phyloP scores from a whole-genome alignment of 2,329 filamentous ascomycete genomes.

The Penicillium griseofulvum region DNA sequence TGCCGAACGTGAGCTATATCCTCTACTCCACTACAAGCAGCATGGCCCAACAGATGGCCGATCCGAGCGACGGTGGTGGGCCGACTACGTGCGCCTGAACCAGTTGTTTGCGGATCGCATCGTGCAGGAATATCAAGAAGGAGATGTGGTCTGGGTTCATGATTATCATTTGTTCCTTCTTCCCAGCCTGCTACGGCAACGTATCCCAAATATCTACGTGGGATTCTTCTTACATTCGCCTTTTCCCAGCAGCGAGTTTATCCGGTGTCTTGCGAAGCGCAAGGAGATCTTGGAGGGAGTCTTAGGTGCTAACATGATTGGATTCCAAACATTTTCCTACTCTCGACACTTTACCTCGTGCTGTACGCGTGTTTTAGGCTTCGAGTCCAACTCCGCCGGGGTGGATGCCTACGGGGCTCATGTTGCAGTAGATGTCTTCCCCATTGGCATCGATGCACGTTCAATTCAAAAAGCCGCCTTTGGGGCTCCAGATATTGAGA shows the following conservation, averaged over 20 bases:
- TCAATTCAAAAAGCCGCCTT: constrained; percentile 75
- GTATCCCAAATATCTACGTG: constrained; percentile 84
- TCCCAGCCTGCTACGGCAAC: constrained; percentile 82
- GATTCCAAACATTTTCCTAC: constrained; percentile 94
- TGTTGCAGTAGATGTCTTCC: constrained; percentile 88
- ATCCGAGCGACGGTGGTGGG: constrained; percentile 78
- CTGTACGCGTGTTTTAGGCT: constrained; percentile 87
- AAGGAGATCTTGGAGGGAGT: constrained; percentile 90
- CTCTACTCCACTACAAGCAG: constrained; percentile 93
- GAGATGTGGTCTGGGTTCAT: constrained; percentile 88
- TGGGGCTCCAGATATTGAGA: constrained; percentile 65
- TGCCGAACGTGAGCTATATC: constrained; percentile 87
- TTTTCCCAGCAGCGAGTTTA: constrained; percentile 94
- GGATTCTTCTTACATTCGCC: constrained; percentile 92
- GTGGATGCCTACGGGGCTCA: constrained; percentile 87
- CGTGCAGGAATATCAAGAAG: constrained; percentile 82
- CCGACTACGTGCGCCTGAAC: constrained; percentile 91
- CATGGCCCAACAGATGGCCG: constrained; percentile 85
- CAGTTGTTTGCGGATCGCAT: constrained; percentile 88
- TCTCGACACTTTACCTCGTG: constrained; percentile 92
- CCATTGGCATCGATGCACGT: constrained; percentile 88
- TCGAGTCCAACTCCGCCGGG: constrained; percentile 78
- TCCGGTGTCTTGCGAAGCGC: constrained; percentile 80
- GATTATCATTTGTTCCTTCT: constrained; percentile 92
- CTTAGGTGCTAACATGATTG: constrained; percentile 86